Evolutionary conservation across 2,329 filamentous ascomycete genomes (phyloP), one percentile per base, ranked within the genome.

Genomic region (Penicillium rolfsii): DNA sequence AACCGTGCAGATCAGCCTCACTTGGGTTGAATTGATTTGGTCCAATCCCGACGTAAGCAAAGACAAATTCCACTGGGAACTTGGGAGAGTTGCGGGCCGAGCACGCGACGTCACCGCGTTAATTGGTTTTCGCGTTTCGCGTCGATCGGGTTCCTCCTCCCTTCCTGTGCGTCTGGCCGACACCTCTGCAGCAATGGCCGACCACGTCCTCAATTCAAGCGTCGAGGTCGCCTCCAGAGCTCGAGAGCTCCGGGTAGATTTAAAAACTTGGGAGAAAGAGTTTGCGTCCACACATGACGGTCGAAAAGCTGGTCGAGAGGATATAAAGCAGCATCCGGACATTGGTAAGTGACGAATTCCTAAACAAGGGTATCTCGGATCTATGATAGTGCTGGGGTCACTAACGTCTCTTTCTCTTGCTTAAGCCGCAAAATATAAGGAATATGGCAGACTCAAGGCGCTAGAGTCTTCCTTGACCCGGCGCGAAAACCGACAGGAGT

Each of bases 211-310:
- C 46, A 67, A 41, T 55, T 69, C 57, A 59, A 72, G 61, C 33
- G 55, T 65, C 5, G 74, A 76, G 38, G 63, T 70, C 22, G 62
- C 67, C 7, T 59, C 61, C 0, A 67, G 73, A 58, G 72, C 76
- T 40, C 64, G 71, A 26, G 65, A 65, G 43, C 67, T 82, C 19
- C 80, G 81, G 28, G 70, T 72, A 4, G 76, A 80, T 62, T 64
- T 83, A 45, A 83, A 83, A 63, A 73, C 78, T 60, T 83, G 80
- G 77, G 81, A 83, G 67, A 74, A 77, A 49, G 72, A 72, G 0
- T 82, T 82, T 64, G 72, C 79, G 6, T 73, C 73, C 3, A 71
- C 73, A 11, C 76, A 82, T 60, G 71, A 73, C 28, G 80, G 79
- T 8, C 74, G 72, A 38, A 83, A 82, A 67, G 77, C 81, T 3